Percentiles rank a stretch among this genome's conserved stretches.
phyloP scores from a whole-genome alignment of 768 basidiomycete genomes.

The Termitomyces eurrhizus region DNA sequence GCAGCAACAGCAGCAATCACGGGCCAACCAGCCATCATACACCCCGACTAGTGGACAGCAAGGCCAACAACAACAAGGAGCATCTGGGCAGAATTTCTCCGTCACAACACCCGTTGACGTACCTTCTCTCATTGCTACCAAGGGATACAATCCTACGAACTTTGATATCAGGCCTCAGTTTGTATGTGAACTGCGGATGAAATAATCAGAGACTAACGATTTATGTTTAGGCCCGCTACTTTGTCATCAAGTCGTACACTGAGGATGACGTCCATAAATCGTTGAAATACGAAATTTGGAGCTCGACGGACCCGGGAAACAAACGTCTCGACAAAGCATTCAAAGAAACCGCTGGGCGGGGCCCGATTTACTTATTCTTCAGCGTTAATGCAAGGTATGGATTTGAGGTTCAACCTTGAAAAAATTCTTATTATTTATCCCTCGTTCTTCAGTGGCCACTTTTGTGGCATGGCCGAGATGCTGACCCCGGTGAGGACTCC shows the following conservation, averaged over 20 bases:
- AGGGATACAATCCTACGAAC: conserved; percentile 86
- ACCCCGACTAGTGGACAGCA: conserved; percentile 23
- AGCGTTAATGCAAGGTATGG: conserved; percentile 86
- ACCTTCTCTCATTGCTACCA: conserved; percentile 76
- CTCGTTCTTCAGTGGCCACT: conserved; percentile 68
- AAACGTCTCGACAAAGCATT: conserved; percentile 97
- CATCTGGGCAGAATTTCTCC: conserved; percentile 38
- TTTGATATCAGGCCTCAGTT: conserved; percentile 81
- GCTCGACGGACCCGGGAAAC: conserved; percentile 94
- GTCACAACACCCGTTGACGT: conserved; percentile 79
- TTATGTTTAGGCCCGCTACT: conserved; percentile 71
- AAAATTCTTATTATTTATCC: not conserved
- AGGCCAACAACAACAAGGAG: conserved; percentile 17
- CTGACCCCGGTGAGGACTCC: conserved; percentile 68
- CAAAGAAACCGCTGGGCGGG: conserved; percentile 87
- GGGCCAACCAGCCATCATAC: conserved; percentile 34
- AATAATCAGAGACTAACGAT: conserved; percentile 5
- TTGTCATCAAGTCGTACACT: conserved; percentile 99
- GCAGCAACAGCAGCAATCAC: conserved; percentile 43
- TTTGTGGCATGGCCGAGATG: conserved; percentile 99
- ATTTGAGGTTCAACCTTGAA: not conserved
- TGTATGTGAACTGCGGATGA: conserved; percentile 38
- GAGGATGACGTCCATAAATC: conserved; percentile 99
- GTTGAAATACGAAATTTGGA: conserved; percentile 97
- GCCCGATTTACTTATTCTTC: conserved; percentile 97